Evolutionary conservation across 257 asterid genomes (phyloP), one percentile per base, ranked within the genome.

Genomic region (Fraxinus excelsior): DNA sequence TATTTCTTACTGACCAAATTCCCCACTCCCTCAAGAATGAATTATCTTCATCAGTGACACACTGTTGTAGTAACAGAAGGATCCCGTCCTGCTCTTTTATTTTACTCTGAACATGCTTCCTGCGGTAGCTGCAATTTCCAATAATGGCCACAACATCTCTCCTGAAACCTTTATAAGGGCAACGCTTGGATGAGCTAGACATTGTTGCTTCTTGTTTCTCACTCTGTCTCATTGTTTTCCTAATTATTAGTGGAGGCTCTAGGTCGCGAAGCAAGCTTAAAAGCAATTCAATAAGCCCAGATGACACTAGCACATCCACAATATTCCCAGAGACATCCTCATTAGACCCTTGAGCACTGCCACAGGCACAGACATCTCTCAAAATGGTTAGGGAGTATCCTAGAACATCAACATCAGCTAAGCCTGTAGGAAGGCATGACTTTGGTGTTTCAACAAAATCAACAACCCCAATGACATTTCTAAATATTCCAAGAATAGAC

Each of bases 11-110:
- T 0, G 89, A 60, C 96, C 96, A 95, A 56, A 95, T 82, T 42
- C 99, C 99, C 98, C 98, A 95, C 73, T 95, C 98, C 86, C 98
- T 93, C 87, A 91, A 76, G 80, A 87, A 95, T 0, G 99, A 96
- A 76, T 89, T 95, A 51, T 95, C 97, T 75, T 91, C 99, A 78
- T 93, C 99, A 37, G 78, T 62, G 71, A 88, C 96, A 62, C 96
- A 84, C 73, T 95, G 96, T 64, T 95, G 98, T 72, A 95, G 79
- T 85, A 95, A 37, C 23, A 90, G 58, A 74, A 89, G 86, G 77
- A 93, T 86, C 60, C 93, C 98, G 40, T 86, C 83, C 66, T 76
- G 79, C 82, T 86, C 91, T 76, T 97, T 85, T 37, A 91, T 86
- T 80, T 85, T 89, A 75, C 90, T 95, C 85, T 95, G 99, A 53